Base-by-base conservation (phyloP, 2,329 filamentous ascomycete genomes). In the Nothophoma quercina region DNA sequence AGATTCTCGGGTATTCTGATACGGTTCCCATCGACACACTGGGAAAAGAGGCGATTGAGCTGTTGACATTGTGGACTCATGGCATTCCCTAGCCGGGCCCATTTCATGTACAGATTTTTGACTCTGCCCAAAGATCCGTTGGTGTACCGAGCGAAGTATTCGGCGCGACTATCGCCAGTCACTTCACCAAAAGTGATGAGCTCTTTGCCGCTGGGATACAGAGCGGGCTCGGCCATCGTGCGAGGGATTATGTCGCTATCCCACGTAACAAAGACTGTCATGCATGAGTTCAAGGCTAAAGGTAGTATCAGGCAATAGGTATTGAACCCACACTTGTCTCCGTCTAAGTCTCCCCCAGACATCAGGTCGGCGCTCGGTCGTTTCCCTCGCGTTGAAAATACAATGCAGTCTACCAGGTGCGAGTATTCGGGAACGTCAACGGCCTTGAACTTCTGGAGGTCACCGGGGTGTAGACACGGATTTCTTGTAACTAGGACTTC, bases 281-380 rank as follows among this genome's bases (percentile, higher is more conserved):
- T 26, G 22, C 15, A 34, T 34, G 1, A 26, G 23, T 16, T 38
- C n/a, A 18, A 23, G 25, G 25, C 26, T 39, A 18, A 21, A 5
- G 12, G 16, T 41, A 30, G 18, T 10, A 13, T 9, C 13, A 22
- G 19, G 6, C 21, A 29, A 23, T 29, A 12, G 15, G 16, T 9
- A 59, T n/a, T 34, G 32, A 34, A 34, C 70, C 61, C 63, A 75
- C 75, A 78, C 22, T 62, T 74, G 56, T 78, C 75, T 5, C 76
- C 75, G 44, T 78, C 75, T 3, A 78, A 58, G 60, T 78, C 76
- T 12, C 76, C 75, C 1, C 76, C 75, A 15, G 75, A 78, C 75
- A 77, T 77, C 42, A 77, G 57, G 55, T 78, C 76, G 5, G 75
- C 74, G 7, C 69, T 70, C 6, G 75, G 74, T 33, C 76, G 56